A percentile compares a stretch with the other conserved stretches of the same genome.
phyloP scores from a whole-genome alignment of 331 rosid genomes.

The Rhamnella rubrinervis region DNA sequence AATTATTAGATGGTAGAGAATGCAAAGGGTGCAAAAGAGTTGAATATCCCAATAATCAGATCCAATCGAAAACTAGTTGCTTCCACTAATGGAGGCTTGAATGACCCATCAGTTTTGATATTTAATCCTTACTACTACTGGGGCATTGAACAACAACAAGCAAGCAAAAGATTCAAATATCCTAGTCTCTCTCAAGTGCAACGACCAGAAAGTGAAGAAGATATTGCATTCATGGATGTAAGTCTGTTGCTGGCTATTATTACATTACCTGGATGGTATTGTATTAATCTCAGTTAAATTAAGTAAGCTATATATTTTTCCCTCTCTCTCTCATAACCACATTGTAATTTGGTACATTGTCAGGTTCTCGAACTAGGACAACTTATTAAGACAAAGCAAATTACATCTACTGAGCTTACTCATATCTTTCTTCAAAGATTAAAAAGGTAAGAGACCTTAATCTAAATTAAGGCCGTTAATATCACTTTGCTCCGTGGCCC shows the following conservation, averaged over 20 bases:
- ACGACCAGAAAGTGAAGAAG: conserved; percentile 59
- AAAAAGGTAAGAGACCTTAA: conserved; percentile 41
- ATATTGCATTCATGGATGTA: too few species aligned
- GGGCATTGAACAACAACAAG: conserved; percentile 22
- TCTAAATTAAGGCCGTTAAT: too few species aligned
- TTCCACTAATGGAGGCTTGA: conserved; percentile 61
- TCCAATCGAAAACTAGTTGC: conserved; percentile 68
- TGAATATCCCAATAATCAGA: conserved; percentile 54
- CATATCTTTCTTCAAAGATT: conserved; percentile 61
- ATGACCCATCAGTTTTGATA: conserved; percentile 56
- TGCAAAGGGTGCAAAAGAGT: conserved; percentile 43
- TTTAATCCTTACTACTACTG: conserved; percentile 47
- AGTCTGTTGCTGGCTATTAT: conserved; percentile 18
- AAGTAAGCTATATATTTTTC: too few species aligned
- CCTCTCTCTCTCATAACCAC: neutral
- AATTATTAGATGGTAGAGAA: conserved; percentile 48
- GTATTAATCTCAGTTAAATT: neutral
- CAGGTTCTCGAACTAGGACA: conserved; percentile 77
- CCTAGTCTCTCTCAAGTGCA: conserved; percentile 6
- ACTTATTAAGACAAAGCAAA: conserved; percentile 62
- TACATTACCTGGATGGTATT: neutral
- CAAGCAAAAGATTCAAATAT: conserved; percentile 37
- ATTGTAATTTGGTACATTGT: neutral
- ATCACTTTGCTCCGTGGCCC: too few species aligned
- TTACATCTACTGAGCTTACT: conserved; percentile 69